Conservation (phyloP, 208 protist species). For the Wallacemonas sp. region DNA sequence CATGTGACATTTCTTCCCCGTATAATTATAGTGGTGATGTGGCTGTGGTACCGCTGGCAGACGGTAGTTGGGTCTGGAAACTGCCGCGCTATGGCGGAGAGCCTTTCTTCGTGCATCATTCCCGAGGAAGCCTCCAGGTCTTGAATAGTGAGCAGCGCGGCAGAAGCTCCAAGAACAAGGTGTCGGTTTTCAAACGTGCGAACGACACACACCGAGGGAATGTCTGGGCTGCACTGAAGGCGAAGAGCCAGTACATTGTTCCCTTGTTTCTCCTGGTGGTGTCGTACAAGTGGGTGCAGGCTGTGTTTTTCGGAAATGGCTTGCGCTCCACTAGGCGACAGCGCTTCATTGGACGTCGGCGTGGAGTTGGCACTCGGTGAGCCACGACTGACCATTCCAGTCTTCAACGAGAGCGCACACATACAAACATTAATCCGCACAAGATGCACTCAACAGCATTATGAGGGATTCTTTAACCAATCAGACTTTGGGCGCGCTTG, state of each 20-base stretch:
- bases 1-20: neutral
- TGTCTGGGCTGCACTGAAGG: slow-evolving; percentile 3
- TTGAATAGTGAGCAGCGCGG: neutral
- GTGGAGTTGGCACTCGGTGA: neutral
- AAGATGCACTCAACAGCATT: too few relatives aligned
- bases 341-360: slow-evolving; percentile 7
- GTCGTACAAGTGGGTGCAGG: slow-evolving; percentile 47
- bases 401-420: too few relatives aligned
- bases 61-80: slow-evolving; percentile 25
- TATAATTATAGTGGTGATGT: neutral
- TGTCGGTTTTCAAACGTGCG: neutral
- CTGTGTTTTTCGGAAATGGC: slow-evolving; percentile 15
- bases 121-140: neutral
- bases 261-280: slow-evolving; percentile 49
- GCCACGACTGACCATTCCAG: too few relatives aligned
- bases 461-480: too few relatives aligned
- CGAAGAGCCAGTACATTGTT: slow-evolving; percentile 47
- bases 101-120: slow-evolving; percentile 13
- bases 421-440: too few relatives aligned
- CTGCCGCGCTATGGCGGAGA: neutral
- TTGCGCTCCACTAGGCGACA: slow-evolving; percentile 1
- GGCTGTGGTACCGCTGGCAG: slow-evolving; percentile 16
- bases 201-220: neutral
- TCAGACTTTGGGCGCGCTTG: too few relatives aligned
- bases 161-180: neutral